phyloP scores from a whole-genome alignment of 2,329 filamentous ascomycete genomes.

The Colletotrichum godetiae region DNA sequence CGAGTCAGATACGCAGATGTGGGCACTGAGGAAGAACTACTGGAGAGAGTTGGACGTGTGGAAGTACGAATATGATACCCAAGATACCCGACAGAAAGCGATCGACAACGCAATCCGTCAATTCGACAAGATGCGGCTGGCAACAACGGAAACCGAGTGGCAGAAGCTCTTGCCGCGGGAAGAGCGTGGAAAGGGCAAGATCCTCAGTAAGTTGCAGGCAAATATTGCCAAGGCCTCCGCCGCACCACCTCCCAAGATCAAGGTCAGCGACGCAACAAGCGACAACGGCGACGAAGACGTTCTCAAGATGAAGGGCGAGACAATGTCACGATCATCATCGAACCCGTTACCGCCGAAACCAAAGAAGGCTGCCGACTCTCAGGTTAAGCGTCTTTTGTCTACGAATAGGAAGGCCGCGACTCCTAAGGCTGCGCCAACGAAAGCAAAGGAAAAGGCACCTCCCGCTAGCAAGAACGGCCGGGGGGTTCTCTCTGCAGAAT shows the following conservation, averaged over 20 bases:
- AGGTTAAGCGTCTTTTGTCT: constrained; percentile 65
- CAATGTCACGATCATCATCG: constrained; percentile 62
- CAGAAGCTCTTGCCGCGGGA: constrained; percentile 68
- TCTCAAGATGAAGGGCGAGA: constrained; percentile 52
- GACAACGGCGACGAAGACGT: constrained; percentile 47
- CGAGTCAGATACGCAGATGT: constrained; percentile 60
- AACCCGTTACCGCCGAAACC: constrained; percentile 61
- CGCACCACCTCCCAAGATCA: constrained; percentile 60
- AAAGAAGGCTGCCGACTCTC: constrained; percentile 68
- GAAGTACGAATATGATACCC: constrained; percentile 66
- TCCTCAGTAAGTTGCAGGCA: constrained; percentile 70
- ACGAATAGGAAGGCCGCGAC: constrained; percentile 44
- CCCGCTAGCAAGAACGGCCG: constrained; percentile 53
- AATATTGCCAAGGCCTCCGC: constrained; percentile 62
- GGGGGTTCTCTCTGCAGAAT: constrained; percentile 65
- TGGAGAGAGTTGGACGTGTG: constrained; percentile 75
- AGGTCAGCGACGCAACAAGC: constrained; percentile 53
- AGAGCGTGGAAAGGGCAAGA: constrained; percentile 70
- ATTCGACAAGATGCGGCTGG: constrained; percentile 70
- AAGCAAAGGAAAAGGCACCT: constrained; percentile 52
- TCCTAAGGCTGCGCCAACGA: constrained; percentile 54
- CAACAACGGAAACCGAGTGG: constrained; percentile 68
- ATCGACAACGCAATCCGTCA: constrained; percentile 70
- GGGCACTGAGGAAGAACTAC: constrained; percentile 65
- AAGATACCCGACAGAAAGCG: constrained; percentile 67